Evolutionary conservation across 345 rosid species (phyloP), one percentile per base, ranked within the genome.

Genomic region (Lepidium sativum): DNA sequence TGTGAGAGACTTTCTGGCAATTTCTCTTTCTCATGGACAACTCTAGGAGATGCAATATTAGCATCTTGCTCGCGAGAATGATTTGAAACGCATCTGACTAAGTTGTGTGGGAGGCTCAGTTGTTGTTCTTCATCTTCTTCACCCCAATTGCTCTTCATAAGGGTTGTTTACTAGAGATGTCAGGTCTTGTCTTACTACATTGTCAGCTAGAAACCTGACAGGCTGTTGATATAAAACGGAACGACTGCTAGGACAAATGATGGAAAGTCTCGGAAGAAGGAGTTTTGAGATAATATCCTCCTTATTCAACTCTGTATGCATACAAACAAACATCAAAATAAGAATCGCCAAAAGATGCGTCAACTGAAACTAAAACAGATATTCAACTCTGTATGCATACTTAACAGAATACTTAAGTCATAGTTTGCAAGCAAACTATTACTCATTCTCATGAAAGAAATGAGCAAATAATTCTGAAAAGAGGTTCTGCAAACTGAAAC

Each of bases 221-320:
- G 79, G 72, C 33, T 57, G 71, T 42, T 74, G 72, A 43, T 71
- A 71, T 45, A 72, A 37, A 54, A 83, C 81, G 73, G 20, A 13
- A 49, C 64, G 62, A 69, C 65, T 59, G 60, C 52, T 75, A 55
- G 84, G 69, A 72, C 38, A 64, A 61, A 81, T 73, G 48, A 68
- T 48, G 34, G 76, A 64, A 65, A 64, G 71, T 67, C 81, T 86
- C 20, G 77, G 83, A 44, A 71, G 60, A 25, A 89, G 68, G 54
- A 84, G 76, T 59, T 75, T 88, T 5, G 85, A 77, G 74, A 89
- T 84, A 67, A 89, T 79, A 76, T 86, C 94, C 70, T 87, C 96
- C 68, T 80, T 82, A 50, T 70, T 84, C 60, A 83, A 74, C 67
- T 78, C 98, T 89, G 90, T 29, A 49, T 33, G 33, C 54, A 60